These are phyloP conservation scores for Sarocladium kiliense DNA, from an alignment of 2,329 filamentous ascomycete genomes.

Conservation along the genomic window DNA sequence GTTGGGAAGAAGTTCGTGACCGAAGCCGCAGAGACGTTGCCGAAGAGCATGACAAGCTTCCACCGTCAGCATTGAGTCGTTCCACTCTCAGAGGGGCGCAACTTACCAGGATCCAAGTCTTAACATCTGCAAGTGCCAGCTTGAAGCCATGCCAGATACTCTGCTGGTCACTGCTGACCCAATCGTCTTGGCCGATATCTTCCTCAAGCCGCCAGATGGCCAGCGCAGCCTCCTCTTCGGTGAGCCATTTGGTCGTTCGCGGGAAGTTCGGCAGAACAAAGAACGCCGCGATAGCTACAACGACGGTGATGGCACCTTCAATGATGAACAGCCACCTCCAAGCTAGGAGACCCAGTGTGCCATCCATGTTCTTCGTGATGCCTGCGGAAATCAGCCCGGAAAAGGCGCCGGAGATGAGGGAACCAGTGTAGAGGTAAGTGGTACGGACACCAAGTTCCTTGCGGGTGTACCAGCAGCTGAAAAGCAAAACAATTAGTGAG, in stretches of 20 bases:
- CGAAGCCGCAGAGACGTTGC: constrained; percentile 39
- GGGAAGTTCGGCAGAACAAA: constrained; percentile 45
- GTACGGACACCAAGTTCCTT: constrained; percentile 63
- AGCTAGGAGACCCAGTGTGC: constrained; percentile 50
- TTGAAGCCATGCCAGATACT: constrained; percentile 49
- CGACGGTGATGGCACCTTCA: constrained; percentile 61
- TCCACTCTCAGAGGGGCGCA: neutral
- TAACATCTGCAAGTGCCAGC: constrained; percentile 51
- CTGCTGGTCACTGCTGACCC: constrained; percentile 50
- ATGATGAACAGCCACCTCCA: constrained; percentile 57
- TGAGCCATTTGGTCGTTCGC: constrained; percentile 35
- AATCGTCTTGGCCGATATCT: constrained; percentile 61
- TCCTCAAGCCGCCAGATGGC: constrained; percentile 58
- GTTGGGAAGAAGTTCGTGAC: constrained; percentile 37
- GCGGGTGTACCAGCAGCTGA: constrained; percentile 61
- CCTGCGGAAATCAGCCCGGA: constrained; percentile 61
- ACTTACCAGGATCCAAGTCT: constrained; percentile 53
- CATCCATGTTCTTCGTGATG: constrained; percentile 61
- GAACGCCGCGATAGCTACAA: constrained; percentile 50
- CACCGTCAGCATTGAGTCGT: neutral
- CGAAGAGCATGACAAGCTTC: constrained; percentile 50
- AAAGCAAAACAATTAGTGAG: too few species aligned
- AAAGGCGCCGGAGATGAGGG: constrained; percentile 66
- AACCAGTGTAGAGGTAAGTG: constrained; percentile 62
- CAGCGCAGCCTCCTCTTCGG: constrained; percentile 46